Base-by-base conservation (phyloP, 2,329 filamentous ascomycete species). In the Aureobasidium sp. region DNA sequence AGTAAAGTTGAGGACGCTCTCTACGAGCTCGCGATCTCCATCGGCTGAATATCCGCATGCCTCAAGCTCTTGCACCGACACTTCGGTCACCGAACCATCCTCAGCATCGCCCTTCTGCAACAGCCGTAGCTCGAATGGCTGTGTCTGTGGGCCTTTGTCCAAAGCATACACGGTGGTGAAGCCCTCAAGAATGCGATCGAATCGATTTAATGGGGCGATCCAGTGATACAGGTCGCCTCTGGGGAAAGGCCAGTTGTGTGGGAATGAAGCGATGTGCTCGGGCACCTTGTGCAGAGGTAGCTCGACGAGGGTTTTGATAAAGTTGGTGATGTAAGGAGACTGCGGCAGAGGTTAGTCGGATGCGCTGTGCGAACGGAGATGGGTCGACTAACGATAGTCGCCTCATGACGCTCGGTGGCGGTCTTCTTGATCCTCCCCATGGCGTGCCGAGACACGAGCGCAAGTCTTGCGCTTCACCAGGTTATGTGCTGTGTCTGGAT, bases 171-270 rank as follows among this genome's bases (percentile, higher is more conserved):
- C 86, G 60, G 83, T 80, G 73, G 86, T 90, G 72, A 95, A 91
- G 40, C 84, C 79, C 67, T 95, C 90, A 42, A 99, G 78, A 65
- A 97, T 85, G 69, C 83, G 84, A 74, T 99, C 94, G 74, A 99
- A 97, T 61, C 91, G 87, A 74, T 99, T 95, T 62, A 99, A 77
- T 25, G 96, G 82, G 29, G 89, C 87, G 66, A 99, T 96, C 95
- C 95, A 99, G 79, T 99, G 93, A 72, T 97, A 97, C 31, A 97
- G 79, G 73, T 99, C 94, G 63, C 94, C 95, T 72, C 93, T 85
- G 40, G 93, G 93, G 70, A 97, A 95, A 2, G 92, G 91, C 94
- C 94, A 99, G 81, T 87, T 81, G 65, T 86, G 86, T 61, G 93
- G 91, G 71, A 97, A 97, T 60, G 82, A 83, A 67, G 81, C 80